Evolutionary conservation across 805 yeast species (phyloP).

Genomic region (Myxozyma melibiosi): DNA sequence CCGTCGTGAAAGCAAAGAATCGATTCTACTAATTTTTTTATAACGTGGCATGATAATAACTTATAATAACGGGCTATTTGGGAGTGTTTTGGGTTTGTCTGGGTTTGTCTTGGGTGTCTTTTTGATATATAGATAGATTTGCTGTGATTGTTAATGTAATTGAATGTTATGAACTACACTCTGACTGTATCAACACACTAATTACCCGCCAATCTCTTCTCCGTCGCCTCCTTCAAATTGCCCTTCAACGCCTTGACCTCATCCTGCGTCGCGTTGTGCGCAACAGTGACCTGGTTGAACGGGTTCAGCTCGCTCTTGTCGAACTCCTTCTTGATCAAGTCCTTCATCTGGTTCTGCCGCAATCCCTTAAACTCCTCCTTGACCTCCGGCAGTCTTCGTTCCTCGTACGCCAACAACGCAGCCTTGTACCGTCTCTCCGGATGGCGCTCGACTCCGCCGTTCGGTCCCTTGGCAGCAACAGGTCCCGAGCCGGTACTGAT

Average conservation of each 20-base stretch:
- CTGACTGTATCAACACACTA: neutral
- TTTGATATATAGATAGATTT: neutral
- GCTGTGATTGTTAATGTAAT: no score
- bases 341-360: conserved; percentile 75
- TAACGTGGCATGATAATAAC: no score
- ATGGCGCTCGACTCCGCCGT: conserved; percentile 68
- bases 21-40: no score
- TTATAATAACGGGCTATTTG: no score
- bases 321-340: conserved; percentile 75
- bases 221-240: conserved; percentile 55
- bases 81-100: neutral
- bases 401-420: conserved; percentile 72
- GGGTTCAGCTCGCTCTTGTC: conserved; percentile 81
- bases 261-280: conserved; percentile 60
- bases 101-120: neutral
- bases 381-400: conserved; percentile 67
- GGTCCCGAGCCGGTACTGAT: conserved; percentile 52
- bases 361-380: conserved; percentile 79
- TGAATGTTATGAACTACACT: no score
- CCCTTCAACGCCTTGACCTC: conserved; percentile 53
- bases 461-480: conserved; percentile 21
- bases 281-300: conserved; percentile 71
- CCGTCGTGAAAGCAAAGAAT: neutral
- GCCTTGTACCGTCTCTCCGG: conserved; percentile 89
- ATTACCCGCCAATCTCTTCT: conserved; percentile 40